These are phyloP conservation scores for Kappamyces sp. DNA, from an alignment of 192 early-diverging fungal species.

Conservation along the genomic window DNA sequence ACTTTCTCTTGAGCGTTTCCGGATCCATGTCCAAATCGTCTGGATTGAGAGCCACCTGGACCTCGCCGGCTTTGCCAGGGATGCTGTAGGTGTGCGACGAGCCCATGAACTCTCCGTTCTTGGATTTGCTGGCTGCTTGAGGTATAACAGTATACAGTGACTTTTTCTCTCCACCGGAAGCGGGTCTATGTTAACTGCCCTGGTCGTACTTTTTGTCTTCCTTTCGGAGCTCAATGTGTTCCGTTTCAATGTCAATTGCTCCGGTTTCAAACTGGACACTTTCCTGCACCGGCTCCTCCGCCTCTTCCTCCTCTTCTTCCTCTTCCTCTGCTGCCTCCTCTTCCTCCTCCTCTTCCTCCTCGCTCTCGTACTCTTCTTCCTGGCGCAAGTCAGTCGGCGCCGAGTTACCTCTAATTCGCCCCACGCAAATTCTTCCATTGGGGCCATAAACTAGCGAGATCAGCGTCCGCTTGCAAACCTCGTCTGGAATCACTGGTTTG, in stretches of 20 bases:
- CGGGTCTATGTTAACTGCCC: conserved; percentile 7
- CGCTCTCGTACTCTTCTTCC: conserved; percentile 69
- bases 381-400: conserved; percentile 40
- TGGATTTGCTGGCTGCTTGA: conserved; percentile 51
- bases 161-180: conserved; percentile 32
- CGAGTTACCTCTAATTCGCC: conserved; percentile 72
- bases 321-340: conserved; percentile 49
- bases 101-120: conserved; percentile 80
- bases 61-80: conserved; percentile 27
- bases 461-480: conserved; percentile 34
- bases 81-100: conserved; percentile 88
- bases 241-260: conserved; percentile 71
- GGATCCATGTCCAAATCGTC: conserved; percentile 80
- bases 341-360: conserved; percentile 57
- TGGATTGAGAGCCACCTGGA: conserved; percentile 85
- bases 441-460: conserved; percentile 46
- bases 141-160: conserved; percentile 86
- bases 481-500: conserved; percentile 40
- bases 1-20: conserved; percentile 67
- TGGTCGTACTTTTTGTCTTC: conserved; percentile 38
- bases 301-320: conserved; percentile 34
- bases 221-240: conserved; percentile 83
- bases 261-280: conserved; percentile 70
- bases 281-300: conserved; percentile 17
- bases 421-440: conserved; percentile 73